Conservation (phyloP, 257 asterid species). For the Avicennia marina region DNA sequence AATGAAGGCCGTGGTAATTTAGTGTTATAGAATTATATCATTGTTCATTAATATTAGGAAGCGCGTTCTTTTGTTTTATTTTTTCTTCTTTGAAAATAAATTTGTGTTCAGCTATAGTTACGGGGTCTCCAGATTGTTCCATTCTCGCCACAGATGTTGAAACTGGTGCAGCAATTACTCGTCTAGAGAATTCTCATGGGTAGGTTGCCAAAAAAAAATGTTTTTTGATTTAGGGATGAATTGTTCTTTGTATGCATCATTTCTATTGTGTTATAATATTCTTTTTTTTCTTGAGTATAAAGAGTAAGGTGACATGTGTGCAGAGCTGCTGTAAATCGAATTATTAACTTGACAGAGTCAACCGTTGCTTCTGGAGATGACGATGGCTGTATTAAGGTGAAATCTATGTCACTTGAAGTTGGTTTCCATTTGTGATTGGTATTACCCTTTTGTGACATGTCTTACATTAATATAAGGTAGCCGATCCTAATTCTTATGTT, state of each 20-base stretch:
- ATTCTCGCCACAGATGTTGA: slow-evolving; percentile 89
- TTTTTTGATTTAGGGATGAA: not conserved
- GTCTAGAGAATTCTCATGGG: slow-evolving; percentile 78
- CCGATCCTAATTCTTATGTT: too few species aligned
- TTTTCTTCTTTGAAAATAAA: slow-evolving; percentile 1
- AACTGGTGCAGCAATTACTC: slow-evolving; percentile 66
- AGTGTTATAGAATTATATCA: not conserved
- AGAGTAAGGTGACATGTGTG: slow-evolving; percentile 8
- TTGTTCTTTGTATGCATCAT: too few species aligned
- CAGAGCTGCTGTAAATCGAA: slow-evolving; percentile 84
- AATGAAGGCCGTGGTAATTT: slow-evolving; percentile 76
- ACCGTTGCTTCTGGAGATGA: slow-evolving; percentile 94
- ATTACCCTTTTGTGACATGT: too few species aligned
- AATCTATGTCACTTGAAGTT: slow-evolving; percentile 4
- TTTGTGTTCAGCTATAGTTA: slow-evolving; percentile 51
- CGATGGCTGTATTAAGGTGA: slow-evolving; percentile 84
- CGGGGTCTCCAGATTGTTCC: slow-evolving; percentile 93
- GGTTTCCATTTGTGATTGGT: too few species aligned
- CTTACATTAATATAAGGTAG: too few species aligned
- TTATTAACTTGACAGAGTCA: slow-evolving; percentile 71
- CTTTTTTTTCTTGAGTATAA: not conserved
- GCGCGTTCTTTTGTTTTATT: too few species aligned
- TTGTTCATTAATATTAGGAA: not conserved
- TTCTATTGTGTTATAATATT: too few species aligned
- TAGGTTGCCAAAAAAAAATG: slow-evolving; percentile 28